These are phyloP conservation scores for Aspergillus ibericus DNA, from an alignment of 2,329 filamentous ascomycete species.

Conservation along the genomic window DNA sequence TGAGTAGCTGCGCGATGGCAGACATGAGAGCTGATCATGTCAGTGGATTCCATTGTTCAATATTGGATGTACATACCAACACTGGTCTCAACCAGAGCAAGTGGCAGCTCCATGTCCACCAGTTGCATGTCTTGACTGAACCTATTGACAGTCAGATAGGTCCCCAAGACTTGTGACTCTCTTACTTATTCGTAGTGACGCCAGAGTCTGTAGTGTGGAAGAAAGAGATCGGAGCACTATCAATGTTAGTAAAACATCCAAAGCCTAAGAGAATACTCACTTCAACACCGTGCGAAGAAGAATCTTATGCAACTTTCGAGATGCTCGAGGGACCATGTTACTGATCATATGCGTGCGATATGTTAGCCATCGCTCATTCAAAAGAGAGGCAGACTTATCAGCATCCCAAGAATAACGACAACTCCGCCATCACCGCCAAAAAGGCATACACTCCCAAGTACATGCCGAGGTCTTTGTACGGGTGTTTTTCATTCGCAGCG, in stretches of 20 bases:
- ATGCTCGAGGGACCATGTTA: neutral
- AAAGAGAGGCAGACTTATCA: neutral
- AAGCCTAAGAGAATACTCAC: neutral
- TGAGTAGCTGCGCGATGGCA: constrained; percentile 1
- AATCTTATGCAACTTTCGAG: neutral
- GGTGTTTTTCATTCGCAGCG: neutral
- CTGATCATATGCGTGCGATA: neutral
- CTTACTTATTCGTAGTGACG: neutral
- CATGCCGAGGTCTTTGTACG: neutral
- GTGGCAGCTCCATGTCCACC: constrained; percentile 18
- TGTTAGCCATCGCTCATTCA: neutral
- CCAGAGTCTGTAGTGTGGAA: constrained; percentile 9
- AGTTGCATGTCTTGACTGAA: constrained; percentile 14
- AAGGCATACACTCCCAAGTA: neutral
- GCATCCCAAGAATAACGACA: neutral
- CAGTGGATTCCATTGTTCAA: neutral
- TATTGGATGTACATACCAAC: neutral
- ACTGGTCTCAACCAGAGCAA: constrained; percentile 4
- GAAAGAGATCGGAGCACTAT: constrained; percentile 16
- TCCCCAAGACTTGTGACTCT: neutral
- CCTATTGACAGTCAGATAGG: constrained; percentile 12
- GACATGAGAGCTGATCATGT: neutral
- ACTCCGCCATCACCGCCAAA: neutral
- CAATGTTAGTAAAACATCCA: neutral
- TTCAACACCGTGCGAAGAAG: neutral